Conservation (phyloP, 495 filamentous ascomycete species). For the Aspergillus biplanus region DNA sequence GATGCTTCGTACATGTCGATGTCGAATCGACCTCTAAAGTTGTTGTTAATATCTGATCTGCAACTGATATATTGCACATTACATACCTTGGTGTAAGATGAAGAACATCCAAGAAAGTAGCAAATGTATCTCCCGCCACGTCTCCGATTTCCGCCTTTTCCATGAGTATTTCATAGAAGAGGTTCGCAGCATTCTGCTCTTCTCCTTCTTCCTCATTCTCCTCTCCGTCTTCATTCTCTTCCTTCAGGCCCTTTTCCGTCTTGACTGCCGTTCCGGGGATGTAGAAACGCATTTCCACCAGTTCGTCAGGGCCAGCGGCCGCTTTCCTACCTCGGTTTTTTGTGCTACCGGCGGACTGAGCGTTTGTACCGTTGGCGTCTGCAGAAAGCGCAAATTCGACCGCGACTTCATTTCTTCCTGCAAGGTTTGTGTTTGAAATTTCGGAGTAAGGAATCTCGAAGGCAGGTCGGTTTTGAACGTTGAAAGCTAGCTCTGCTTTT, state of each 20-base stretch:
- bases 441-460: constrained; percentile 98
- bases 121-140: constrained; percentile 94
- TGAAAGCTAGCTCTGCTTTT: constrained; percentile 93
- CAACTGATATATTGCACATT: neutral
- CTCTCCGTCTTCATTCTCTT: constrained; percentile 69
- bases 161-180: constrained; percentile 97
- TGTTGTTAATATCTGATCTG: constrained; percentile 33
- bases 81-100: constrained; percentile 93
- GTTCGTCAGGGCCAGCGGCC: constrained; percentile 82
- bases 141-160: constrained; percentile 99
- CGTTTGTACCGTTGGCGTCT: constrained; percentile 71
- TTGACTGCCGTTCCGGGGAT: constrained; percentile 89
- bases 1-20: constrained; percentile 99
- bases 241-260: constrained; percentile 66
- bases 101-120: constrained; percentile 94
- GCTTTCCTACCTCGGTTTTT: constrained; percentile 84
- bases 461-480: constrained; percentile 93
- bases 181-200: constrained; percentile 88
- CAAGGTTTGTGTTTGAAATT: constrained; percentile 96
- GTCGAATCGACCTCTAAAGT: constrained; percentile 90
- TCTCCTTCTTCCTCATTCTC: constrained; percentile 72
- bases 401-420: constrained; percentile 96
- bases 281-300: constrained; percentile 99
- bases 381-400: constrained; percentile 85
- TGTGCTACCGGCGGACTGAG: constrained; percentile 72